These are phyloP conservation scores for Trapa incisa DNA, from an alignment of 345 rosid genomes.

Conservation along the genomic window DNA sequence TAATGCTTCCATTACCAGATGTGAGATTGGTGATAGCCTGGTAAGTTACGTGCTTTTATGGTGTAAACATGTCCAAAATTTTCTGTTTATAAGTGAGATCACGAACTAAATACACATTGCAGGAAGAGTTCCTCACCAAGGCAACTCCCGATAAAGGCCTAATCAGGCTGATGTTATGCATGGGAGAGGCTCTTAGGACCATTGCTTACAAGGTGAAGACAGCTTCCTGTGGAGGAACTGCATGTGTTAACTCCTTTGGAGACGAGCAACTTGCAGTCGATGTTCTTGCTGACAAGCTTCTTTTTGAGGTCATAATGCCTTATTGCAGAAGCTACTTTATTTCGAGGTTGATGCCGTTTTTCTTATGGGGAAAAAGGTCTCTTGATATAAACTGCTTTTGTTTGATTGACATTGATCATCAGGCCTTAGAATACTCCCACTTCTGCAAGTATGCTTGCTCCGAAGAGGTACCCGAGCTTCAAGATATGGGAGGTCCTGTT, in stretches of 20 bases:
- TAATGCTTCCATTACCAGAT: slow-evolving; percentile 40
- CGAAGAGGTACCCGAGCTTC: slow-evolving; percentile 32
- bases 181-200: slow-evolving; percentile 94
- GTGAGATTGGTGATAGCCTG: slow-evolving; percentile 93
- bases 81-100: too few species aligned
- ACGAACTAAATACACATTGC: neutral
- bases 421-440: slow-evolving; percentile 88
- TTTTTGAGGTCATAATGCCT: slow-evolving; percentile 48
- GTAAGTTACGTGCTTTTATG: slow-evolving; percentile 24
- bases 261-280: slow-evolving; percentile 98
- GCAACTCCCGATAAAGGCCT: slow-evolving; percentile 79
- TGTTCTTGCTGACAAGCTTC: slow-evolving; percentile 84
- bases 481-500: slow-evolving; percentile 37
- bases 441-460: slow-evolving; percentile 95
- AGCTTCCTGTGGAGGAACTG: slow-evolving; percentile 96
- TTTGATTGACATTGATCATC: neutral
- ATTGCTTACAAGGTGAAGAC: slow-evolving; percentile 87
- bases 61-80: too few species aligned
- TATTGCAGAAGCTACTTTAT: too few species aligned
- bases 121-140: slow-evolving; percentile 88
- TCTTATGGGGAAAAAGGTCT: neutral
- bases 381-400: neutral
- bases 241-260: slow-evolving; percentile 84
- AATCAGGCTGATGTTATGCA: slow-evolving; percentile 58
- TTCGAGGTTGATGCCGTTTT: slow-evolving; percentile 36